phyloP scores from a whole-genome alignment of 148 eudicot species.

The Rhododendron henanense region DNA sequence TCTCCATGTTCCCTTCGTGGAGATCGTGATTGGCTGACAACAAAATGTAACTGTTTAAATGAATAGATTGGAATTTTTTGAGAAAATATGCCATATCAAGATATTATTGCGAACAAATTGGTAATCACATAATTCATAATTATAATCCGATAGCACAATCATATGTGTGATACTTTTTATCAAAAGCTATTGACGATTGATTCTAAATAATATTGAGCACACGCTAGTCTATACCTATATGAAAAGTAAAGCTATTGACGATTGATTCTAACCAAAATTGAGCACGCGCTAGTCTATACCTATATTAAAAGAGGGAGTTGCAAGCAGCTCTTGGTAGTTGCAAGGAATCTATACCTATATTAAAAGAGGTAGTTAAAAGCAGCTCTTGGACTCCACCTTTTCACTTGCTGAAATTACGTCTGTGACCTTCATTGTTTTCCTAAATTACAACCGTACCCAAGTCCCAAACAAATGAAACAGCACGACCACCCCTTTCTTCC shows the following conservation, averaged over 20 bases:
- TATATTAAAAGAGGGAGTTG: background rate
- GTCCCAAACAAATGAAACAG: background rate
- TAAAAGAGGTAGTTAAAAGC: background rate
- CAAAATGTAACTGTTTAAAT: background rate
- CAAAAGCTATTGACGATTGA: no score
- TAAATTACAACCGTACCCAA: background rate
- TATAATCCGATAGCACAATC: no score
- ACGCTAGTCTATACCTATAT: no score
- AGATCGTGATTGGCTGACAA: conserved; percentile 72
- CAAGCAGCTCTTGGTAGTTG: background rate
- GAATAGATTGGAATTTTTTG: no score
- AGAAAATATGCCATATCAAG: background rate
- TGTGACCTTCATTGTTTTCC: background rate
- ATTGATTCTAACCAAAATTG: no score
- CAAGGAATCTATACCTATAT: background rate
- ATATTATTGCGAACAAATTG: background rate
- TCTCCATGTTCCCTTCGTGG: conserved; percentile 48
- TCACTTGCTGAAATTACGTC: no score
- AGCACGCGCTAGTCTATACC: no score
- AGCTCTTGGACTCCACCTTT: background rate
- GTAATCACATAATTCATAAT: no score
- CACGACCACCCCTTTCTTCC: background rate
- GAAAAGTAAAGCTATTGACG: no score
- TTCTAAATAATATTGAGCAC: no score
- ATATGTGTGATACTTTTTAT: no score